Evolutionary conservation across 2,329 filamentous ascomycete genomes (phyloP).

Genomic region (Sclerotiophoma versabilis): DNA sequence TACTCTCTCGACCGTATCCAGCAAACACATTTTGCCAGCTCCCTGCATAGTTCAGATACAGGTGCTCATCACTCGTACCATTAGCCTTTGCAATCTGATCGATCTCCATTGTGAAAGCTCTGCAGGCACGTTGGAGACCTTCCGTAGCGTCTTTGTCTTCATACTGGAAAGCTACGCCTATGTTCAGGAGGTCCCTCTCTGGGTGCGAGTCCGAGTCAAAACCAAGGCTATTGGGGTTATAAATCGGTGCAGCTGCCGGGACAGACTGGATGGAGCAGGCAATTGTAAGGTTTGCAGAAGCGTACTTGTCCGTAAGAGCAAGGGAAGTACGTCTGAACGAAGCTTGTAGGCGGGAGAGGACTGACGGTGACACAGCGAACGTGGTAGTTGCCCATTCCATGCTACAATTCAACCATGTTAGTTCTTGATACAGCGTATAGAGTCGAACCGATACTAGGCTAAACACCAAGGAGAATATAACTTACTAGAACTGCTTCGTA

Average conservation of each 20-base stretch:
- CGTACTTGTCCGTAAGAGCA: neutral
- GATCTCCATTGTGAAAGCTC: constrained; percentile 21
- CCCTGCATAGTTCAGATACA: constrained; percentile 47
- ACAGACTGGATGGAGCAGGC: constrained; percentile 12
- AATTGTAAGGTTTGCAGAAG: constrained; percentile 7
- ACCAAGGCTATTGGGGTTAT: constrained; percentile 9
- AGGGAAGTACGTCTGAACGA: neutral
- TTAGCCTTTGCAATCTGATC: constrained; percentile 28
- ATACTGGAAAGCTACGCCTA: constrained; percentile 30
- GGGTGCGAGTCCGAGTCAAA: neutral
- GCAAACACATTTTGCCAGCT: constrained; percentile 41
- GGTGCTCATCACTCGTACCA: constrained; percentile 19
- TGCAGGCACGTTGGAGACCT: constrained; percentile 17
- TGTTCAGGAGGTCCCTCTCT: neutral
- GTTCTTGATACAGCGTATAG: no score
- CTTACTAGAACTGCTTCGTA: neutral
- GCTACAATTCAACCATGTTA: neutral
- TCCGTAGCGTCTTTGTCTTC: constrained; percentile 18
- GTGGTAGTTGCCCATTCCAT: neutral
- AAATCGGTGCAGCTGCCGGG: constrained; percentile 1
- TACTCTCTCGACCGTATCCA: constrained; percentile 24
- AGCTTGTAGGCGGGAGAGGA: neutral
- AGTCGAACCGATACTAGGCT: no score
- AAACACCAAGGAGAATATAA: no score
- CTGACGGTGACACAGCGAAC: neutral